Conservation (phyloP, 306 rosid genomes). For the Erythrophleum fordii region DNA sequence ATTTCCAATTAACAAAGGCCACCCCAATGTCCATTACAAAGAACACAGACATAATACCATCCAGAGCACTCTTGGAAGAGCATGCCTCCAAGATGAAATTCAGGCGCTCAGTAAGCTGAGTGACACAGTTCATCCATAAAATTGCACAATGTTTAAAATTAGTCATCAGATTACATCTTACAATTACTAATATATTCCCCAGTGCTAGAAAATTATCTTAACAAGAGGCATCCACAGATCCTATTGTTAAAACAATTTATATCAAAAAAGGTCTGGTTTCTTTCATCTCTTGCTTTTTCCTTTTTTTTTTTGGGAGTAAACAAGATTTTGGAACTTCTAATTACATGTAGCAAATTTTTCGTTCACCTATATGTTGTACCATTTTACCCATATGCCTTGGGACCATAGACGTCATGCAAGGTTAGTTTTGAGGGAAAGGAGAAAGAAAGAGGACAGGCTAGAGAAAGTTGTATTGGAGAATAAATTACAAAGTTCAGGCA, state of each 20-base stretch:
- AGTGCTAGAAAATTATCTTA: background rate
- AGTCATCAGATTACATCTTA: slow-evolving; percentile 7
- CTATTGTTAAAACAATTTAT: background rate
- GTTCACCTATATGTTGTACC: background rate
- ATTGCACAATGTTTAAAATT: background rate
- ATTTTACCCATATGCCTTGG: background rate
- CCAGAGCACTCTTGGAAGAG: background rate
- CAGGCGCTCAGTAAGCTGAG: background rate
- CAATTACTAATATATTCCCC: background rate
- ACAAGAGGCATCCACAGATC: background rate
- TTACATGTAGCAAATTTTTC: background rate
- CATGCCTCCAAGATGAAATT: background rate
- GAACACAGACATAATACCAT: background rate
- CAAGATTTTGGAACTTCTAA: background rate
- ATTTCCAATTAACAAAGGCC: background rate
- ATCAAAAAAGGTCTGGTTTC: background rate
- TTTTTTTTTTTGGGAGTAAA: background rate
- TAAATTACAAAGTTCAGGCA: background rate
- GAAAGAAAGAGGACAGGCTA: background rate
- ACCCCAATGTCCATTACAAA: background rate
- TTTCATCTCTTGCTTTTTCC: background rate
- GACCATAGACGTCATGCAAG: background rate
- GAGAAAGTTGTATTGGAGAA: background rate
- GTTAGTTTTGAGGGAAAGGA: background rate
- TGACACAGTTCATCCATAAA: background rate